Conservation (phyloP, 2,329 filamentous ascomycete species). For the Aureobasidium sp. region DNA sequence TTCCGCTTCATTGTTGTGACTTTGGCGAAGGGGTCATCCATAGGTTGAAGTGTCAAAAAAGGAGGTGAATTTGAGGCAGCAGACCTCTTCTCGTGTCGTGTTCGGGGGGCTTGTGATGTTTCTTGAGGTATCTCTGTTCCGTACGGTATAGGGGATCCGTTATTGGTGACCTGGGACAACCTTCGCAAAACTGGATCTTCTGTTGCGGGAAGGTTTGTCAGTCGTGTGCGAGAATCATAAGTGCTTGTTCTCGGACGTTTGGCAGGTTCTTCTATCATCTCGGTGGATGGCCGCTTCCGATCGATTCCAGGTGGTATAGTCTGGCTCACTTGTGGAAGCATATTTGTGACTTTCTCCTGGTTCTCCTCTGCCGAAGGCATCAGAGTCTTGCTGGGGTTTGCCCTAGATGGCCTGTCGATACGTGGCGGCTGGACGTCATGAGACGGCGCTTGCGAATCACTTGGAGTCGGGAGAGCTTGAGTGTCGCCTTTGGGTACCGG, state of each 20-base stretch:
- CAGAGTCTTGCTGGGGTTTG: not conserved
- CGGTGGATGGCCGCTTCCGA: not conserved
- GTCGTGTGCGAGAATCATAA: no score
- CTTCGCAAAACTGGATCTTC: not conserved
- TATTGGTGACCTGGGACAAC: conserved; percentile 11
- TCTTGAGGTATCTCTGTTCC: not conserved
- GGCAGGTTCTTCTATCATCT: not conserved
- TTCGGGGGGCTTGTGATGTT: not conserved
- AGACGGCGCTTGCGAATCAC: not conserved
- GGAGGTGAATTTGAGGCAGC: not conserved
- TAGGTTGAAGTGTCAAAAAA: not conserved
- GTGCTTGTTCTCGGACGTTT: not conserved
- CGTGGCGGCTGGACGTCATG: not conserved
- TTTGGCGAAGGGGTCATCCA: not conserved
- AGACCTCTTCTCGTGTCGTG: not conserved
- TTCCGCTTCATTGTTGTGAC: not conserved
- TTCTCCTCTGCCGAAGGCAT: not conserved
- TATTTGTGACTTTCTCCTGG: no score
- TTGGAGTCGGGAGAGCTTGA: not conserved
- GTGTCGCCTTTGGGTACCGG: not conserved
- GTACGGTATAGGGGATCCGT: not conserved
- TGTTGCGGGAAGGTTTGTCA: not conserved
- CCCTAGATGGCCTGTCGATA: not conserved
- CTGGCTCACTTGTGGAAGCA: not conserved
- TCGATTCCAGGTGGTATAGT: not conserved